A percentile compares a stretch with the other conserved stretches of the same genome.
These are phyloP conservation scores for Yamadazyma diospyri DNA, from an alignment of 1,139 yeast species.

Conservation along the genomic window DNA sequence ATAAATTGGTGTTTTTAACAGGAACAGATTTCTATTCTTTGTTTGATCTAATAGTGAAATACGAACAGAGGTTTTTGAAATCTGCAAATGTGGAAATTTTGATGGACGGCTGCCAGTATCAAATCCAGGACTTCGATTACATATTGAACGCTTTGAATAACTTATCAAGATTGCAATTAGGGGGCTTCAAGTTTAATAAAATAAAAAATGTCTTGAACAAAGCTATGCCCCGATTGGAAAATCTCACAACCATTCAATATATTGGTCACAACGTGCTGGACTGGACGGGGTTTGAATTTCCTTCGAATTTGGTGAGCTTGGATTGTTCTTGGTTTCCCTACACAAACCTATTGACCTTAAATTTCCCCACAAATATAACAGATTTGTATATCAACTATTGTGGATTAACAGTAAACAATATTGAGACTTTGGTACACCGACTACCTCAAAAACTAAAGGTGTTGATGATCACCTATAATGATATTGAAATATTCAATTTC, in stretches of 20 bases:
- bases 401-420: constrained; percentile 15
- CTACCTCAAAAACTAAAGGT: constrained; percentile 24
- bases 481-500: constrained; percentile 8
- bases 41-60: constrained; percentile 21
- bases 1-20: constrained; percentile 23
- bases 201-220: constrained; percentile 11
- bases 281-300: constrained; percentile 26
- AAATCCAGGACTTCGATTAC: constrained; percentile 18
- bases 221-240: constrained; percentile 12
- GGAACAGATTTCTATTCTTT: constrained; percentile 33
- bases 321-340: constrained; percentile 35
- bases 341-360: constrained; percentile 19
- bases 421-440: constrained; percentile 10
- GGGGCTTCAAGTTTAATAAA: constrained; percentile 20
- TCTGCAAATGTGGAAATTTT: constrained; percentile 22
- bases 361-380: constrained; percentile 10
- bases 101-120: constrained; percentile 18
- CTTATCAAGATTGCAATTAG: constrained; percentile 28
- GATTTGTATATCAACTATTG: constrained; percentile 33
- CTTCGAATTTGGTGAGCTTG: constrained; percentile 22
- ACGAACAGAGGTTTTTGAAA: constrained; percentile 16
- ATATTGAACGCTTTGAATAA: constrained; percentile 23
- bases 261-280: constrained; percentile 30
- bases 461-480: constrained; percentile 34
- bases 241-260: constrained; percentile 24